Evolutionary conservation across 129 eudicot genomes (phyloP).

Genomic region (Rutidosis leptorrhynchoides): DNA sequence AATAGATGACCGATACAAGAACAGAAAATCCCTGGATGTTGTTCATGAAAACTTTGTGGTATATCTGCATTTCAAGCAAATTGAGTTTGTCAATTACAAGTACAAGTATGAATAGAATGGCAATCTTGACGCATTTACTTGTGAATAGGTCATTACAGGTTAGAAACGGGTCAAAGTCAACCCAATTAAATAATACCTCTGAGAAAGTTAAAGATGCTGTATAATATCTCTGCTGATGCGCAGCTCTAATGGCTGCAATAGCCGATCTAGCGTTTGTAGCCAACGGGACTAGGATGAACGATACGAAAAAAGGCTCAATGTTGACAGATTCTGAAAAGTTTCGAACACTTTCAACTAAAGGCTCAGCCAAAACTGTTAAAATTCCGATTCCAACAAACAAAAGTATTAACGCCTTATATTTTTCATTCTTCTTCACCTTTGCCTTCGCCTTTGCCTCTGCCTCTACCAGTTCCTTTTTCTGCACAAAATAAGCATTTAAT

Average conservation of each 20-base stretch:
- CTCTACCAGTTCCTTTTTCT: slow-evolving; percentile 23
- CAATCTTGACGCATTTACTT: background rate
- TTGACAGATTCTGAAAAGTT: slow-evolving; percentile 42
- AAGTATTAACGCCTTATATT: slow-evolving; percentile 38
- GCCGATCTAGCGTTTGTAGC: slow-evolving; percentile 60
- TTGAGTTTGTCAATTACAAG: background rate
- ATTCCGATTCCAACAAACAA: slow-evolving; percentile 43
- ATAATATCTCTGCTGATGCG: slow-evolving; percentile 37
- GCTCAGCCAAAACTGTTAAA: slow-evolving; percentile 55
- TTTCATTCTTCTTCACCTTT: slow-evolving; percentile 29
- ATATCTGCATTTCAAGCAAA: slow-evolving; percentile 47
- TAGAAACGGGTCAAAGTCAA: background rate
- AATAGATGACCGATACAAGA: slow-evolving; percentile 52
- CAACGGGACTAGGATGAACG: slow-evolving; percentile 56
- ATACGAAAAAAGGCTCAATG: slow-evolving; percentile 49
- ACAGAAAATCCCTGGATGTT: slow-evolving; percentile 62
- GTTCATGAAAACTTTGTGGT: slow-evolving; percentile 73
- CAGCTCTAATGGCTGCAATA: slow-evolving; percentile 48
- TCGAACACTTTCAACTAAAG: slow-evolving; percentile 54
- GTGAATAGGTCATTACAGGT: background rate
- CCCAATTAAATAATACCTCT: slow-evolving; percentile 40
- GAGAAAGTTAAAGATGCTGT: slow-evolving; percentile 62
- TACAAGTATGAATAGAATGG: background rate
- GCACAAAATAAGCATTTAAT: background rate
- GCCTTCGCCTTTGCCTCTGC: slow-evolving; percentile 38